These are phyloP conservation scores for Rhizomucor miehei DNA, from an alignment of 371 early-diverging fungal genomes.

Conservation along the genomic window DNA sequence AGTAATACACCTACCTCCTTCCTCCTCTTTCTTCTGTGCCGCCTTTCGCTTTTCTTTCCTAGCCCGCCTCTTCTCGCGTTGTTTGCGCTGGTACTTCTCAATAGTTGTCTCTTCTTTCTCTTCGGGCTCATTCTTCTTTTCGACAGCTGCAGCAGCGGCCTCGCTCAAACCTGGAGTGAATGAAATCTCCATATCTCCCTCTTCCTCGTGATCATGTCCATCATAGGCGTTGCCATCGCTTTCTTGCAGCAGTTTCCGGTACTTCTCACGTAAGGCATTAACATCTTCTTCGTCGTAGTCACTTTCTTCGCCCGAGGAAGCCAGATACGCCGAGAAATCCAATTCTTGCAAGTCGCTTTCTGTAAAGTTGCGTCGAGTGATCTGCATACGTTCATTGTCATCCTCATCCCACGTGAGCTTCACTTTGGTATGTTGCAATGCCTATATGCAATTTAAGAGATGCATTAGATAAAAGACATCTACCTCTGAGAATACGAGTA, in stretches of 20 bases:
- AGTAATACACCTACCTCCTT: conserved; percentile 17
- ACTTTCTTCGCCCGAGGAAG: conserved; percentile 70
- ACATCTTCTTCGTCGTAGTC: conserved; percentile 48
- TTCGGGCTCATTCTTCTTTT: conserved; percentile 42
- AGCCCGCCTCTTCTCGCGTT: conserved; percentile 72
- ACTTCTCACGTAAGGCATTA: conserved; percentile 58
- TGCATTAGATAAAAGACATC: not conserved
- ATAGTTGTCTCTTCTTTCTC: conserved; percentile 77
- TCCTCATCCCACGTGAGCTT: conserved; percentile 97
- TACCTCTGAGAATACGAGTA: not conserved
- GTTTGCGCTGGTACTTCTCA: conserved; percentile 80
- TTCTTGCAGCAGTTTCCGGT: conserved; percentile 59
- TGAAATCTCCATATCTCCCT: conserved; percentile 92
- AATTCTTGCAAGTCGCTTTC: conserved; percentile 87
- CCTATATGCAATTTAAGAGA: conserved; percentile 33
- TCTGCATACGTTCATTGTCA: conserved; percentile 78
- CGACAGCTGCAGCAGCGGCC: conserved; percentile 56
- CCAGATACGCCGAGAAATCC: conserved; percentile 90
- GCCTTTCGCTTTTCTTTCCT: conserved; percentile 51
- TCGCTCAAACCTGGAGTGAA: conserved; percentile 92
- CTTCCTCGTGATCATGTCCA: conserved; percentile 49
- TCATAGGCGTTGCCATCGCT: conserved; percentile 26
- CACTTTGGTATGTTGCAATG: conserved; percentile 91
- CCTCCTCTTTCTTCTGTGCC: conserved; percentile 27
- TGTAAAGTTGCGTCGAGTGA: conserved; percentile 81